These are phyloP conservation scores for Pichia terricola DNA, from an alignment of 1,139 yeast species.

Conservation along the genomic window DNA sequence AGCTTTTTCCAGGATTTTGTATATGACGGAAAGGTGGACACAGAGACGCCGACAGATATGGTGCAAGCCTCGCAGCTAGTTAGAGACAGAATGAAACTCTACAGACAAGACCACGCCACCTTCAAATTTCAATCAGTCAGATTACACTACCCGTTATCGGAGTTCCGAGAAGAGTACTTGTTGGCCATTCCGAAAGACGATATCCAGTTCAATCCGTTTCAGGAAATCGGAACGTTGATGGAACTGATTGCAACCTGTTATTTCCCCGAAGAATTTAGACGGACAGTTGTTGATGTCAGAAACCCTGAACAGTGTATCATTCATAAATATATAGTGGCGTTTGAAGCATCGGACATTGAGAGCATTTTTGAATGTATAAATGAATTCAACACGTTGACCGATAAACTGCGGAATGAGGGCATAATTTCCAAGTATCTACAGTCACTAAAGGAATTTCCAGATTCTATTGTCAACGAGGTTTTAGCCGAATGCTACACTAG, in stretches of 20 bases:
- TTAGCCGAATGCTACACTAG: constrained; percentile 66
- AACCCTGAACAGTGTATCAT: constrained; percentile 37
- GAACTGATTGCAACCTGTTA: constrained; percentile 36
- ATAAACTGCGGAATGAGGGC: constrained; percentile 24
- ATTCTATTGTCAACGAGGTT: constrained; percentile 55
- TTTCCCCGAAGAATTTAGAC: constrained; percentile 36
- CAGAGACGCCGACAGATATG: constrained; percentile 5
- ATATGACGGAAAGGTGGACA: constrained; percentile 9
- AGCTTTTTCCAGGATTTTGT: constrained; percentile 16
- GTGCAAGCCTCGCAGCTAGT: constrained; percentile 18
- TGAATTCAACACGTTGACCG: constrained; percentile 33
- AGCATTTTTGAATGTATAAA: constrained; percentile 28
- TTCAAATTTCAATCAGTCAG: constrained; percentile 18
- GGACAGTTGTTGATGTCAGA: constrained; percentile 28
- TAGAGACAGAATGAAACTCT: constrained; percentile 13
- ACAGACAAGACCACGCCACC: constrained; percentile 16
- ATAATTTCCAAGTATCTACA: constrained; percentile 26
- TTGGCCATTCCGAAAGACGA: constrained; percentile 32
- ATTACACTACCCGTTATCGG: constrained; percentile 30
- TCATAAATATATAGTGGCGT: constrained; percentile 34
- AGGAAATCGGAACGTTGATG: constrained; percentile 59
- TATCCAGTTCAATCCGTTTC: constrained; percentile 59
- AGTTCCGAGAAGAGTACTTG: constrained; percentile 26
- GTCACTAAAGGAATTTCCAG: constrained; percentile 37
- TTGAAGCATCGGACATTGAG: constrained; percentile 29